Evolutionary conservation across 2,329 filamentous ascomycete species (phyloP).

Genomic region (Beauveria varroae): DNA sequence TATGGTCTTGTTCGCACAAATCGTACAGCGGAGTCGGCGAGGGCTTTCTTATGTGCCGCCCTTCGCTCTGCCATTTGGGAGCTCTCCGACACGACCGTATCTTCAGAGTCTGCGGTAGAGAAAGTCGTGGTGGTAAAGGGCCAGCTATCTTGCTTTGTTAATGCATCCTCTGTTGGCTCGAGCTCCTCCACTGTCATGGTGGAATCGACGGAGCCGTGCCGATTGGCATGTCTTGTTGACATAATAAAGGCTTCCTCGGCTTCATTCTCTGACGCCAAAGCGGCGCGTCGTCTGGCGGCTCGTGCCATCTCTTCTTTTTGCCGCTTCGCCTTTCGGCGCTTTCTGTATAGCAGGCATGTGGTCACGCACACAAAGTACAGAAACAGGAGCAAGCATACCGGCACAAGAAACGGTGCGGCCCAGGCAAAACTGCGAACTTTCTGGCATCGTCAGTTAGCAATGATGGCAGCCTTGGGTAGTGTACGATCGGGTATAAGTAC

Average conservation of each 20-base stretch:
- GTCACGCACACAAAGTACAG: slow-evolving; percentile 23
- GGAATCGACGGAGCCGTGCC: slow-evolving; percentile 14
- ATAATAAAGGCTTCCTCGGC: slow-evolving; percentile 11
- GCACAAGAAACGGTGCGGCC: slow-evolving; percentile 23
- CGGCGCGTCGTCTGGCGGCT: neutral
- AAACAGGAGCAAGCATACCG: slow-evolving; percentile 22
- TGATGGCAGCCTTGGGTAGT: neutral
- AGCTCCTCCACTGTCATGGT: slow-evolving; percentile 3
- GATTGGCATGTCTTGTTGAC: slow-evolving; percentile 3
- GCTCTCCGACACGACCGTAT: slow-evolving; percentile 8
- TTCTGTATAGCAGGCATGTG: slow-evolving; percentile 21
- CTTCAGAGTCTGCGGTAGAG: slow-evolving; percentile 5
- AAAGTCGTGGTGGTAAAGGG: slow-evolving; percentile 6
- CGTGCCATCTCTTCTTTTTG: slow-evolving; percentile 13
- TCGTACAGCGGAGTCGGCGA: slow-evolving; percentile 9
- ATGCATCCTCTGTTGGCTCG: neutral
- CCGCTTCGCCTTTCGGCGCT: slow-evolving; percentile 18
- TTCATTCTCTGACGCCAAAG: slow-evolving; percentile 12
- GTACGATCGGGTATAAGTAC: slow-evolving; percentile 13
- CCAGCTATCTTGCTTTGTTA: slow-evolving; percentile 13
- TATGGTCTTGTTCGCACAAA: slow-evolving; percentile 9
- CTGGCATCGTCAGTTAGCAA: slow-evolving; percentile 12
- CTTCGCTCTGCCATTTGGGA: slow-evolving; percentile 6
- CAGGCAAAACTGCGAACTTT: slow-evolving; percentile 17
- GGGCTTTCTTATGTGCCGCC: slow-evolving; percentile 7